Conservation (phyloP, 2,329 filamentous ascomycete species). For the Exserohilum rostratum region DNA sequence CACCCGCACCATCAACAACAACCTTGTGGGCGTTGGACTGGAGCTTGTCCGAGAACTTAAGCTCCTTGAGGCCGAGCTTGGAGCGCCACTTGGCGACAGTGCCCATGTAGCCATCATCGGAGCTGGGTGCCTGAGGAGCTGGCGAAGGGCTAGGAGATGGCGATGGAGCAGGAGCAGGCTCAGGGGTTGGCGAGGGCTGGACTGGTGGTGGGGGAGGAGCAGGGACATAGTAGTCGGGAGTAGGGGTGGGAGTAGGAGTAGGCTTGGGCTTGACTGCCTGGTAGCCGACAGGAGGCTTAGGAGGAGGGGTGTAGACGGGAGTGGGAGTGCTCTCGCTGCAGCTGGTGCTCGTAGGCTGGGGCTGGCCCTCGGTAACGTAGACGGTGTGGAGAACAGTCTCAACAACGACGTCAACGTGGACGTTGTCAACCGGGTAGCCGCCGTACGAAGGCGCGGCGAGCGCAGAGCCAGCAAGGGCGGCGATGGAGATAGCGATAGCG, state of each 20-base stretch:
- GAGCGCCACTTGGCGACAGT: constrained; percentile 35
- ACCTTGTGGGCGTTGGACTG: constrained; percentile 34
- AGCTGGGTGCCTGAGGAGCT: constrained; percentile 12
- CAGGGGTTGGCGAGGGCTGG: constrained; percentile 8
- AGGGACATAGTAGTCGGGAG: not conserved
- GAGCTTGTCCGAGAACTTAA: constrained; percentile 28
- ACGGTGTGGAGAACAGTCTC: constrained; percentile 37
- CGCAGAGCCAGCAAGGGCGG: constrained; percentile 41
- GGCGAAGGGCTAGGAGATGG: constrained; percentile 10
- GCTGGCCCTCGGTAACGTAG: constrained; percentile 28
- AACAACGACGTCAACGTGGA: constrained; percentile 32
- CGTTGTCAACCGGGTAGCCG: constrained; percentile 11
- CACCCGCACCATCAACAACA: constrained; percentile 32
- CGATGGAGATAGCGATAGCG: constrained; percentile 28
- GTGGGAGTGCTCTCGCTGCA: not conserved
- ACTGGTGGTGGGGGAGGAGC: no score
- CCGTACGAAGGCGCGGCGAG: constrained; percentile 31
- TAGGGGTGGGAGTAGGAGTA: constrained; percentile 8
- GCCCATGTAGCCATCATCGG: constrained; percentile 34
- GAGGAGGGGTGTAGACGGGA: constrained; percentile 1
- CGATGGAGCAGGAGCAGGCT: constrained; percentile 13
- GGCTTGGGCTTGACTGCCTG: constrained; percentile 9
- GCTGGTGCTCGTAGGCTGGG: constrained; percentile 5
- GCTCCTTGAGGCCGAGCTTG: constrained; percentile 33
- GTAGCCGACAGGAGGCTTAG: not conserved